Evolutionary conservation across 2,329 filamentous ascomycete genomes (phyloP).

Genomic region (Neodidymelliopsis sp.): DNA sequence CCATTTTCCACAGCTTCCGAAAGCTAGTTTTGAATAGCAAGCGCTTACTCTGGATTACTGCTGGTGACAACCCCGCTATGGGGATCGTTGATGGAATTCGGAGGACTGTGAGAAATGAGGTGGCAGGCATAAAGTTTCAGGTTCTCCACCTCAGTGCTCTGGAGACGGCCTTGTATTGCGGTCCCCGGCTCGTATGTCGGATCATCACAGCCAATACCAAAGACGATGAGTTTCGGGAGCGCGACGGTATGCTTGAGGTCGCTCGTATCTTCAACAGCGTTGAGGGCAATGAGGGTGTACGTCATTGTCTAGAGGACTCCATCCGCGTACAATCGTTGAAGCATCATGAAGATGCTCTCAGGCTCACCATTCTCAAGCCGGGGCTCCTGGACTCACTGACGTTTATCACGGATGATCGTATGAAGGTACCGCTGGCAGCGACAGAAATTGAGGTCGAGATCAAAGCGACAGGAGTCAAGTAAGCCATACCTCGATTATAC

Average conservation of each 20-base stretch:
- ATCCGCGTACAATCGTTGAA: too few relatives aligned
- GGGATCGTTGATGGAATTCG: neutral
- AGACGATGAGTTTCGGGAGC: too few relatives aligned
- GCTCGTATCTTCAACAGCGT: too few relatives aligned
- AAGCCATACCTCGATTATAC: too few relatives aligned
- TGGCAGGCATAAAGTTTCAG: neutral
- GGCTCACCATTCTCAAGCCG: neutral
- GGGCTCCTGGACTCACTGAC: conserved; percentile 17
- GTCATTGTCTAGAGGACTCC: too few relatives aligned
- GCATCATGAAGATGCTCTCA: too few relatives aligned
- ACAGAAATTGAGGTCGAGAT: conserved; percentile 35
- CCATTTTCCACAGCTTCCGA: neutral
- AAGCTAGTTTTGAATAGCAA: neutral
- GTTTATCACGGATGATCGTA: conserved; percentile 10
- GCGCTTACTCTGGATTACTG: neutral
- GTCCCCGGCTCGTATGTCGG: too few relatives aligned
- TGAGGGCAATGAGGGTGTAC: too few relatives aligned
- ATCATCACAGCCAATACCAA: too few relatives aligned
- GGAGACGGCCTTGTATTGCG: too few relatives aligned
- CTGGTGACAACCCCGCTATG: neutral
- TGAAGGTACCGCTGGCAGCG: neutral
- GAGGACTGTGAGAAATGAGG: neutral
- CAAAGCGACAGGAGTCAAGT: conserved; percentile 21
- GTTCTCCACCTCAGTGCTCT: neutral
- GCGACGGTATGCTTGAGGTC: too few relatives aligned